Evolutionary conservation across 2,329 filamentous ascomycete genomes (phyloP), one percentile per base, ranked within the genome.

Genomic region (Nannizziopsis barbatae): DNA sequence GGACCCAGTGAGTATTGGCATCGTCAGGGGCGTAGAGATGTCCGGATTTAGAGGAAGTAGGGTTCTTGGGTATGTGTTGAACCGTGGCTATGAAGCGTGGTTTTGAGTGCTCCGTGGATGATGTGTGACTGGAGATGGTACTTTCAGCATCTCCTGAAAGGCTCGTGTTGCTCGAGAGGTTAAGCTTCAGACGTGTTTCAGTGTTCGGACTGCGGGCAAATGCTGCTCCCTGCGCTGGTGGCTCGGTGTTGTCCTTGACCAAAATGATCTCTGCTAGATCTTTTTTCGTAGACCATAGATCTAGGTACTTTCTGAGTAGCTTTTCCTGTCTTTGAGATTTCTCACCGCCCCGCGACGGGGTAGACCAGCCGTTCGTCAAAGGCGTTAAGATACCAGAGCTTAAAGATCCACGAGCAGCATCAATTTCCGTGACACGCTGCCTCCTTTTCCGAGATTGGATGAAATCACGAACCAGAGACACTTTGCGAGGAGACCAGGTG

Each of bases 391-490:
- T 68, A 22, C 62, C 65, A 15, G 66, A 60, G 38, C 68, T 67
- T 41, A 69, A 58, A 15, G 68, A 65, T 5, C 69, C 69, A 42
- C 69, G 67, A 8, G 69, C 70, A 15, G 81, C 81, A 56, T 90
- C 86, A 35, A 96, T 81, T 60, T 95, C 90, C 7, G 82, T 80
- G 22, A 84, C 75, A 12, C 88, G 81, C 50, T 77, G 74, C 57
- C 81, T 81, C 60, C 84, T 83, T 66, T 85, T 87, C 52, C 81
- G 81, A 5, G 84, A 77, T 9, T 75, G 68, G 47, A 95, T 83
- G 59, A 83, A 95, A 65, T 98, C 92, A 50, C 81, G 80, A n/a
- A 98, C 83, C 0, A 98, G 71, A 0, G 87, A 93, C 2, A 96
- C 85, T 32, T 92, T 88, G 37, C 92, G 79, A 1, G 92, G 90